Evolutionary conservation across 176 grass and related monocot genomes (phyloP).

Genomic region (Miscanthus lutarioriparius): DNA sequence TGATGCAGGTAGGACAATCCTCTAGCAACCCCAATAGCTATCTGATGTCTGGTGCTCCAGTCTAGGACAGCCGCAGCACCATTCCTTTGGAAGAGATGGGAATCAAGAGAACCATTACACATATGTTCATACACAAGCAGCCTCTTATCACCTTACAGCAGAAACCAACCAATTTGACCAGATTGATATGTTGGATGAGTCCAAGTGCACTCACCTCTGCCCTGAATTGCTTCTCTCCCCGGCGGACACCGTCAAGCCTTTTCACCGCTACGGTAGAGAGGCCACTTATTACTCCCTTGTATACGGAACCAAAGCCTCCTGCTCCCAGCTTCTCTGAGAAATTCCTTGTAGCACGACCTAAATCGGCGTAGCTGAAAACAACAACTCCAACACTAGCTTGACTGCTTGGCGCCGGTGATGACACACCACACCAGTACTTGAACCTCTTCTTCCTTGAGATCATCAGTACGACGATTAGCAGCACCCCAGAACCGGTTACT

Average conservation of each 20-base stretch:
- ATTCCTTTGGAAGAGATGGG: neutral
- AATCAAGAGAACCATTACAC: neutral
- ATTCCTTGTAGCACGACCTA: neutral
- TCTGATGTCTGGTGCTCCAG: neutral
- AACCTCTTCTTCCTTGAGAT: neutral
- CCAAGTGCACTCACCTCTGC: neutral
- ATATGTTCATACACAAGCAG: neutral
- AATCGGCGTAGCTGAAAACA: neutral
- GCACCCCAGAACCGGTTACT: neutral
- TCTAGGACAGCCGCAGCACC: neutral
- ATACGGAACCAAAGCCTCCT: neutral
- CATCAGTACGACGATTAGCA: neutral
- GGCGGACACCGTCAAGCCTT: neutral
- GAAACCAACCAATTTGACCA: neutral
- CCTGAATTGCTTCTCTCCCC: conserved; percentile 6
- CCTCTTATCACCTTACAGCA: conserved; percentile 5
- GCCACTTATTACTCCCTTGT: neutral
- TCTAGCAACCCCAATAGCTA: neutral
- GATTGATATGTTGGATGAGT: neutral
- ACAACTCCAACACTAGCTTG: neutral
- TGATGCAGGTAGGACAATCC: conserved; percentile 2
- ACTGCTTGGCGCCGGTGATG: neutral
- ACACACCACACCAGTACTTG: neutral
- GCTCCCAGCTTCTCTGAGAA: neutral
- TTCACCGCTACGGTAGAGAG: neutral